Evolutionary conservation across 495 filamentous ascomycete species (phyloP).

Genomic region (Bathelium albidoporum): DNA sequence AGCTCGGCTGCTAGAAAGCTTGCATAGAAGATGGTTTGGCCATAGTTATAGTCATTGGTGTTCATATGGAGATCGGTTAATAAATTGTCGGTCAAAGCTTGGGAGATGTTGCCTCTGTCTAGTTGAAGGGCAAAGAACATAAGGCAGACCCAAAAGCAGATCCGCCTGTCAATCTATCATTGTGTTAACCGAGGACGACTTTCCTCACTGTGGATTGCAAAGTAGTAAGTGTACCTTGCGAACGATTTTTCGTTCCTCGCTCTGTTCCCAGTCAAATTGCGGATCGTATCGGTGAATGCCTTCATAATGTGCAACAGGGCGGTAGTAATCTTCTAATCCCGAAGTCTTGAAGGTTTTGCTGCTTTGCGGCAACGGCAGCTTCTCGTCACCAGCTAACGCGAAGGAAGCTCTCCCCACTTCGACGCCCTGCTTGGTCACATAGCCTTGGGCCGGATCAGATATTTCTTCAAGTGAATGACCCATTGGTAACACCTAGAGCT

Average conservation of each 20-base stretch:
- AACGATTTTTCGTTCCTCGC: slow-evolving; percentile 58
- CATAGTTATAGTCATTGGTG: slow-evolving; percentile 39
- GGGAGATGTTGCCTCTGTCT: slow-evolving; percentile 20
- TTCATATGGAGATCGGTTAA: slow-evolving; percentile 30
- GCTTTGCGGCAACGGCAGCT: slow-evolving; percentile 1
- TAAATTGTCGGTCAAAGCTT: slow-evolving; percentile 23
- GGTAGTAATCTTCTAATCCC: slow-evolving; percentile 37
- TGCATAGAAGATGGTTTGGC: slow-evolving; percentile 30
- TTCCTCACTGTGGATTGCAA: not conserved
- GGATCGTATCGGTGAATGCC: slow-evolving; percentile 67
- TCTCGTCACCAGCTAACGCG: not conserved
- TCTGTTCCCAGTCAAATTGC: slow-evolving; percentile 55
- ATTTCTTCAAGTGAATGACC: not conserved
- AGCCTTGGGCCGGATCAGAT: not conserved
- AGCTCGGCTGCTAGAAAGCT: slow-evolving; percentile 38
- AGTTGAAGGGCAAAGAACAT: slow-evolving; percentile 40
- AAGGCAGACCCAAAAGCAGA: slow-evolving; percentile 34
- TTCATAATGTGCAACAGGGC: slow-evolving; percentile 53
- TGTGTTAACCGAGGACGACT: not conserved
- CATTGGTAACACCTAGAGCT: not conserved
- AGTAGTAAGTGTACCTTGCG: slow-evolving; percentile 43
- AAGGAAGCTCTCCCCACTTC: not conserved
- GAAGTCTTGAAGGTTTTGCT: slow-evolving; percentile 15
- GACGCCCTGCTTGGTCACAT: not conserved
- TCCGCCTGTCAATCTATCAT: slow-evolving; percentile 24